Conservation (phyloP, 2,329 filamentous ascomycete species). For the Domatiomyces globalis region DNA sequence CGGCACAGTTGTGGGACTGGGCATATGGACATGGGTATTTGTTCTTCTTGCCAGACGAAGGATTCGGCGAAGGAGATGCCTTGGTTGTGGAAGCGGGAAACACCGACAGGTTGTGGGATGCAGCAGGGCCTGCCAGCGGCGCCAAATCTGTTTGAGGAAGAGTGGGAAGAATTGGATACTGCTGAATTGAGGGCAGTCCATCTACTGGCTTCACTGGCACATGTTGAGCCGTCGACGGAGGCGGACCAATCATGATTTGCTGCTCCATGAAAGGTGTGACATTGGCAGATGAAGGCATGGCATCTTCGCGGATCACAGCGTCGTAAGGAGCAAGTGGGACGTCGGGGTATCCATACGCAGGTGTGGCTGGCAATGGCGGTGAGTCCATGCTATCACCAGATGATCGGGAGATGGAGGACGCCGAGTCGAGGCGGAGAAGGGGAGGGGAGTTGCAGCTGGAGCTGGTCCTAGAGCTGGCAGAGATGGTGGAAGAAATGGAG, state of each 20-base stretch:
- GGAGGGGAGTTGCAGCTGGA: slow-evolving; percentile 7
- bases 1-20: slow-evolving; percentile 42
- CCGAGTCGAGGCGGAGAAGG: slow-evolving; percentile 10
- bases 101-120: slow-evolving; percentile 5
- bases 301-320: slow-evolving; percentile 15
- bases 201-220: slow-evolving; percentile 1
- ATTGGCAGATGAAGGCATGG: slow-evolving; percentile 15
- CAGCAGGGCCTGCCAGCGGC: slow-evolving; percentile 6
- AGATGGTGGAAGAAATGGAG: slow-evolving; percentile 13
- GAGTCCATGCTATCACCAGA: slow-evolving; percentile 19
- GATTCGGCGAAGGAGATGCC: slow-evolving; percentile 5
- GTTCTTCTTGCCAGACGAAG: slow-evolving; percentile 36
- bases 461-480: slow-evolving; percentile 1
- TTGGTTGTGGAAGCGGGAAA: slow-evolving; percentile 4
- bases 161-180: slow-evolving; percentile 9
- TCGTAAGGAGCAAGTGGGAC: slow-evolving; percentile 14
- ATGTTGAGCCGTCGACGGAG: slow-evolving; percentile 2
- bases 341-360: slow-evolving; percentile 16
- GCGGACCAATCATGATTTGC: slow-evolving; percentile 12
- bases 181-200: not conserved
- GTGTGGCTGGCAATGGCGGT: slow-evolving; percentile 18
- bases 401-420: slow-evolving; percentile 12
- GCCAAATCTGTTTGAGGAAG: slow-evolving; percentile 6
- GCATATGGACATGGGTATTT: slow-evolving; percentile 53
- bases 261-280: slow-evolving; percentile 19